These are phyloP conservation scores for Fereydounia khargensis DNA, from an alignment of 1,284 basidiomycete species.

Conservation along the genomic window DNA sequence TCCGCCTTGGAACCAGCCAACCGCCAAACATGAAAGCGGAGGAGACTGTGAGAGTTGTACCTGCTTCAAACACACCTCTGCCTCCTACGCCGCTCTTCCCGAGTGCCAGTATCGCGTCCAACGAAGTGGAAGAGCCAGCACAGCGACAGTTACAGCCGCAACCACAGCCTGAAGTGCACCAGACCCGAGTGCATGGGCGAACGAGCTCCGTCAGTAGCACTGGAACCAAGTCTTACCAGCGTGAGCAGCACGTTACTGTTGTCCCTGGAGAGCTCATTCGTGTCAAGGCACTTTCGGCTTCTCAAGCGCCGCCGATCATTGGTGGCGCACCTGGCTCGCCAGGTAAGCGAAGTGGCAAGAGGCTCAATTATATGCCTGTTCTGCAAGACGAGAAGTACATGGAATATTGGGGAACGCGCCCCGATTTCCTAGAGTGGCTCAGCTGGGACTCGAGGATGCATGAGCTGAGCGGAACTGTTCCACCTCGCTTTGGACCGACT, in stretches of 20 bases:
- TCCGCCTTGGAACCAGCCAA: neutral
- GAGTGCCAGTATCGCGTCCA: neutral
- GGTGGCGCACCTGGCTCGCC: conserved; percentile 44
- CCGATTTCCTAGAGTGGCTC: conserved; percentile 50
- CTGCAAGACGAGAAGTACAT: conserved; percentile 42
- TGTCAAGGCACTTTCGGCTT: conserved; percentile 29
- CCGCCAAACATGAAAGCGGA: neutral
- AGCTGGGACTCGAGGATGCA: conserved; percentile 39
- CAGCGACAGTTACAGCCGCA: too few relatives aligned
- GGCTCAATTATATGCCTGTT: conserved; percentile 32
- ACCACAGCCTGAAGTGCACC: too few relatives aligned
- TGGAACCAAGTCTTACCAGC: too few relatives aligned
- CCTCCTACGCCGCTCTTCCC: neutral
- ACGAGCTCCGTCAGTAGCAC: neutral
- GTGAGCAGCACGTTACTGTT: conserved; percentile 6
- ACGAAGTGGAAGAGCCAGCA: too few relatives aligned
- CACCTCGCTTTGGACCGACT: conserved; percentile 25
- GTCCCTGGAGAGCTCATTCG: conserved; percentile 30
- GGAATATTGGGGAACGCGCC: conserved; percentile 43
- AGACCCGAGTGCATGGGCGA: too few relatives aligned
- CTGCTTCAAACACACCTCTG: neutral
- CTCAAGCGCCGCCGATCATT: conserved; percentile 33
- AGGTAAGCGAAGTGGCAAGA: conserved; percentile 35
- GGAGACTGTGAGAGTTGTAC: neutral
- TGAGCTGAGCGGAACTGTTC: conserved; percentile 44